These are phyloP conservation scores for Fagus crenata DNA, from an alignment of 306 rosid genomes.

Conservation along the genomic window DNA sequence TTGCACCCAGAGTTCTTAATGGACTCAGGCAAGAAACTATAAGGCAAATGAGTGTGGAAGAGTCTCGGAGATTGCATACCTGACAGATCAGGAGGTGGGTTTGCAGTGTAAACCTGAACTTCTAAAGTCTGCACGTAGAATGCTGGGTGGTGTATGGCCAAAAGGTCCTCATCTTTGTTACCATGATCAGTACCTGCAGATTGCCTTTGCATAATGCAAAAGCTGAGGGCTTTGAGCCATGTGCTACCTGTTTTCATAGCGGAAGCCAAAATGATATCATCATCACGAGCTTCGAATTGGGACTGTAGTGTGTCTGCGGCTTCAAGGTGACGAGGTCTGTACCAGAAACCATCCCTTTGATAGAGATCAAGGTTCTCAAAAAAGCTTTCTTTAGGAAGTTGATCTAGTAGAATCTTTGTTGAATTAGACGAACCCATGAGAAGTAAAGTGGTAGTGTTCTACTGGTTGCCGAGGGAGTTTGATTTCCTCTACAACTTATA, in stretches of 20 bases:
- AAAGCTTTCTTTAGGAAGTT: slow-evolving; percentile 20
- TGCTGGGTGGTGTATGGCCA: slow-evolving; percentile 15
- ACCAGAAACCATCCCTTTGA: slow-evolving; percentile 28
- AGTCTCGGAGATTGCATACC: slow-evolving; percentile 22
- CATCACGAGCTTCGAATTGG: slow-evolving; percentile 11
- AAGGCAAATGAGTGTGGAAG: slow-evolving; percentile 33
- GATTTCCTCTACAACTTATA: not conserved
- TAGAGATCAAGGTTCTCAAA: slow-evolving; percentile 18
- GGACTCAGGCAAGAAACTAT: slow-evolving; percentile 14
- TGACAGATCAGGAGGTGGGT: slow-evolving; percentile 13
- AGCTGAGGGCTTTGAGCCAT: slow-evolving; percentile 29
- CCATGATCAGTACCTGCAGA: not conserved
- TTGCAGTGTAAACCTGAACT: slow-evolving; percentile 16
- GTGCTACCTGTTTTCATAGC: slow-evolving; percentile 33
- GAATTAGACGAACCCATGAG: not conserved
- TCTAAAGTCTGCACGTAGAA: slow-evolving; percentile 27
- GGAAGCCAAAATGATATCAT: slow-evolving; percentile 26
- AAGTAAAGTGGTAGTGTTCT: not conserved
- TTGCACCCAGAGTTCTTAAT: slow-evolving; percentile 19
- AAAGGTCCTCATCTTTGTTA: slow-evolving; percentile 13
- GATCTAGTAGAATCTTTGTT: not conserved
- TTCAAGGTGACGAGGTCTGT: slow-evolving; percentile 21
- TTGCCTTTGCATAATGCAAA: slow-evolving; percentile 17
- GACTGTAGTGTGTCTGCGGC: not conserved
- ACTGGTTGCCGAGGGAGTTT: not conserved